Evolutionary conservation across 2,329 filamentous ascomycete genomes (phyloP).

Genomic region (Colletotrichum agaves): DNA sequence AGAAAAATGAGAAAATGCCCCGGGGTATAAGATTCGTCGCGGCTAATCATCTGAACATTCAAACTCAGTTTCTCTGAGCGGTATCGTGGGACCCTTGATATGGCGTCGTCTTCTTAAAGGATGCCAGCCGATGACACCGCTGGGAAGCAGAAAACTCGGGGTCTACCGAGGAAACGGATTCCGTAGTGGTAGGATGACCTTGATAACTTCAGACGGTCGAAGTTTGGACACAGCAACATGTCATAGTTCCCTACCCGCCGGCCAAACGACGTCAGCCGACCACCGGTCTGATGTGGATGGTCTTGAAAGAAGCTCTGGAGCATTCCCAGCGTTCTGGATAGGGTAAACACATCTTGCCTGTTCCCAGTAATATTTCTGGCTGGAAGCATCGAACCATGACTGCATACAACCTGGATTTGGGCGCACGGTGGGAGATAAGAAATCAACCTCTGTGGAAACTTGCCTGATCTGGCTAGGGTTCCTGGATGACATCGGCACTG

Average conservation of each 20-base stretch:
- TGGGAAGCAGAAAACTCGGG: not conserved
- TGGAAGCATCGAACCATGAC: not conserved
- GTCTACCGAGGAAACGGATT: not conserved
- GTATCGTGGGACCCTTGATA: not conserved
- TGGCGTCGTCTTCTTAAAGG: not conserved
- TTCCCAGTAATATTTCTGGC: not conserved
- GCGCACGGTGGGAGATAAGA: not conserved
- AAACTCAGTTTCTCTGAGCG: not conserved
- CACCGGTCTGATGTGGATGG: not conserved
- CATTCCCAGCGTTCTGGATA: not conserved
- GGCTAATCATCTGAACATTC: conserved; percentile 19
- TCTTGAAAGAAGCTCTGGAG: not conserved
- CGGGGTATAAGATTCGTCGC: not conserved
- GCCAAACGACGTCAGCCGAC: conserved; percentile 12
- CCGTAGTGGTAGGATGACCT: not conserved
- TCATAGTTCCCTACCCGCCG: not conserved
- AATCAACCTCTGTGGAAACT: not conserved
- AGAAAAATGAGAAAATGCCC: not conserved
- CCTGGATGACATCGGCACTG: conserved; percentile 1
- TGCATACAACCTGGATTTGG: not conserved
- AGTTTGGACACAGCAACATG: not conserved
- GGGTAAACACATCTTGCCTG: not conserved
- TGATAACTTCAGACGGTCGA: not conserved
- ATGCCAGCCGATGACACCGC: not conserved
- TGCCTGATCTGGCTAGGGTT: not conserved